Base-by-base conservation (phyloP, 768 basidiomycete species). In the Lactarius akahatsu region DNA sequence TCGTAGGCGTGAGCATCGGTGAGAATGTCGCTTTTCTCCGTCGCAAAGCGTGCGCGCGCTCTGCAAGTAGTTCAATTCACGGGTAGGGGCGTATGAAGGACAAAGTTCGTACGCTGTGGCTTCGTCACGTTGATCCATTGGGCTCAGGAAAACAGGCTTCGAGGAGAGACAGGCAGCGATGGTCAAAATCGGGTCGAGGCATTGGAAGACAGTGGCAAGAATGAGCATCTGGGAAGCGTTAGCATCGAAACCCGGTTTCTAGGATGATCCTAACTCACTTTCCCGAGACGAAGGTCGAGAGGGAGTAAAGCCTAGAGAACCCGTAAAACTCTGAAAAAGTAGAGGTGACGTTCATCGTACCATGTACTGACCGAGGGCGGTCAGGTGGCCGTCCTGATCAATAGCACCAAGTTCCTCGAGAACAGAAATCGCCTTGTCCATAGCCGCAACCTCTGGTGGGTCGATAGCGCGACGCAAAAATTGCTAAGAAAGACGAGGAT, bases 81-180 rank as follows among this genome's bases (percentile, higher is more conserved):
- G 36, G 18, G 40, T 38, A 26, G 30, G n/a, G 28, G 20, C n/a
- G 5, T 65, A 28, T 34, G 26, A 13, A 61, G 16, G 32, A 36
- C 16, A 34, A 16, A 61, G 59, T 5, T 36, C 15, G 68, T 73
- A 94, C 92, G 80, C 80, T 30, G 81, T 82, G 1, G 91, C 88
- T 71, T 92, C 92, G 18, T 96, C 90, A 5, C 93, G 83, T 74
- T 89, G 89, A 34, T 96, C 94, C 75, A 90, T 81, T 0, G 94
- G 92, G 67, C 77, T 91, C 15, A 86, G 70, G 77, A 97, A 98
- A 57, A 98, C 76, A 0, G 95, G 89, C 72, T 96, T 98, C 4
- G 90, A 91, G 2, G 94, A 96, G 41, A 98, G 77, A 66, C 86
- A 81, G 20, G 94, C 93, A 0, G 88, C 90, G 40, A 96, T 84